Base-by-base conservation (phyloP, 371 early-diverging fungal genomes). In the Mortierella sp. region DNA sequence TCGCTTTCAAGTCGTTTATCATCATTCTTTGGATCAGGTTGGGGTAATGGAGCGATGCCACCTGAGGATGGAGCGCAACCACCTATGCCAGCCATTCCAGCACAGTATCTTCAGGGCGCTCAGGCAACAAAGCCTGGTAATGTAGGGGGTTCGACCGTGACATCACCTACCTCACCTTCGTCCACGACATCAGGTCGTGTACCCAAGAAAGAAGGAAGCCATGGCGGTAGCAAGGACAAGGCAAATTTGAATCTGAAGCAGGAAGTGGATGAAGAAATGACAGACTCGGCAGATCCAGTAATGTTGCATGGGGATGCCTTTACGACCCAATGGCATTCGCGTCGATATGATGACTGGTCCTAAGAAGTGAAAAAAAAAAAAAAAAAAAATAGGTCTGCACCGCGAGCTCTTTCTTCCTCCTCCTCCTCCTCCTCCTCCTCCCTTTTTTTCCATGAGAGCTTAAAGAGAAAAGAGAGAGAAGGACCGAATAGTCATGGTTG, bases 1-100 rank as follows among this genome's bases (percentile, higher is more conserved):
- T 76, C 77, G 16, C 29, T 76, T n/a, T 76, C 77, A 16, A 76
- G 77, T 30, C 72, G 77, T 7, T 30, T 76, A 37, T 76, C 77
- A 44, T 46, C 68, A 6, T 76, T 76, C 68, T 76, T 76, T 76
- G 77, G 77, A 2, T 43, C 64, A 12, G 77, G 77, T 37, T 76
- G 77, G 77, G 60, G 60, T 2, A 11, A 25, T 15, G 77, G 68
- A 15, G 16, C 56, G 46, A 71, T 76, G 72, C 68, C 70, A 1
- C 64, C 48, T 6, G 21, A 50, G 16, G 70, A 30, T 1, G 51
- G 18, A 2, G 57, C 61, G 2, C 57, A 60, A 6, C 74, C 74
- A 5, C 72, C 77, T 0, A 71, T 76, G 72, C 77, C 77, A 5
- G 46, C 46, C 51, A 64, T 76, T 55, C 77, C 77, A 23, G 44